A percentile compares a stretch with the other conserved stretches of the same genome.
Conservation (phyloP, 163 green algal species). For the Chloromonas sp. region DNA sequence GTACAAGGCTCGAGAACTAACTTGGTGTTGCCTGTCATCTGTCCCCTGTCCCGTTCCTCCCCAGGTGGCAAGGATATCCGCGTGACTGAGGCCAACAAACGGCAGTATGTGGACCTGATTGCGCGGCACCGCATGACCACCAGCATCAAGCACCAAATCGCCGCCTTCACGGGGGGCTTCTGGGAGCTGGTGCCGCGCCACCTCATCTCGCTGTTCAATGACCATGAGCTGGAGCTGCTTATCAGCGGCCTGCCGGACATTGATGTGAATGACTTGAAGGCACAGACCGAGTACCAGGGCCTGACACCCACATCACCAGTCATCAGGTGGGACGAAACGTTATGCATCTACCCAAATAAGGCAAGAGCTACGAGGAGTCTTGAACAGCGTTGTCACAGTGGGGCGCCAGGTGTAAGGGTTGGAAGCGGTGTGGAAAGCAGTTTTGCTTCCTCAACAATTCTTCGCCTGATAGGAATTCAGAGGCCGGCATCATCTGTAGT, state of each 20-base stretch:
- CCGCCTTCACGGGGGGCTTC: conserved; percentile 80
- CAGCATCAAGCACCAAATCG: conserved; percentile 68
- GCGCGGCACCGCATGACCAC: conserved; percentile 92
- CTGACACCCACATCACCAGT: conserved; percentile 70
- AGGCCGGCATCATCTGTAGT: too few species aligned
- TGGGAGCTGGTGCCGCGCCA: conserved; percentile 86
- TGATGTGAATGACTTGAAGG: conserved; percentile 82
- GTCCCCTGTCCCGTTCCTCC: background rate
- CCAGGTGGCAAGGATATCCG: conserved; percentile 72
- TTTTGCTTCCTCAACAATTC: too few species aligned
- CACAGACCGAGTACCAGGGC: conserved; percentile 88
- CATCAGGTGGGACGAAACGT: conserved; percentile 38
- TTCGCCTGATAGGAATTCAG: too few species aligned
- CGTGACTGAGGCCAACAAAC: conserved; percentile 94
- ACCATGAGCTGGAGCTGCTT: conserved; percentile 97
- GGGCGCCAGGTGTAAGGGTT: too few species aligned
- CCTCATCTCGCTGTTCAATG: conserved; percentile 91
- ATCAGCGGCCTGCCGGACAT: conserved; percentile 94
- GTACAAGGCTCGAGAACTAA: background rate
- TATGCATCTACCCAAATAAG: too few species aligned
- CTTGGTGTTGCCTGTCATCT: background rate
- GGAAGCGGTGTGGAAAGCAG: too few species aligned
- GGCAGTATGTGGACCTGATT: conserved; percentile 92
- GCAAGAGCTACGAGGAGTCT: too few species aligned
- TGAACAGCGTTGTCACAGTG: too few species aligned